Evolutionary conservation across 2,329 filamentous ascomycete genomes (phyloP), one percentile per base, ranked within the genome.

Genomic region (Talaromyces sp.): DNA sequence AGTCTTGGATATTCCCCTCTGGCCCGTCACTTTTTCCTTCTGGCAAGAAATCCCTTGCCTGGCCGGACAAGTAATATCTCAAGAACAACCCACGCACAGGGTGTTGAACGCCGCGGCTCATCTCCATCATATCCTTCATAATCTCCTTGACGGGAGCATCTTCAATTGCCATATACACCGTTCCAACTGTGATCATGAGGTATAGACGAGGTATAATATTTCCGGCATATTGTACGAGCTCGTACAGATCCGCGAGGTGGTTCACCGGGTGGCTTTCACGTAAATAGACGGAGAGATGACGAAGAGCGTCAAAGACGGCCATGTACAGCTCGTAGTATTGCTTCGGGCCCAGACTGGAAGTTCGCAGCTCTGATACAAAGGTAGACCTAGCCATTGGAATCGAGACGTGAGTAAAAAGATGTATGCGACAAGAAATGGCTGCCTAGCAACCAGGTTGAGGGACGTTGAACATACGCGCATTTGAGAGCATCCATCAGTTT

Each of bases 61-160:
- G 95, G 42, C 95, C 94, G 28, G 92, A 95, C 57, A 99, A 85
- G 74, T 97, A 99, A 78, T 99, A 99, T 73, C 95, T 88, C 70
- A 99, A 80, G 75, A 99, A 99, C 60, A 99, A 83, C 18, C 95
- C 95, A 62, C 95, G 91, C 65, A 97, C 93, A 16, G 95, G 95
- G 77, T 99, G 95, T 73, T 99, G 95, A 27, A 99, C 93, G 61
- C 95, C 95, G 65, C 95, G 87, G 78, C 92, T 98, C 95, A 99
- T 99, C 78, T 99, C 95, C 95, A 99, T 99, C 95, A 99, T 99
- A 77, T 99, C 95, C 79, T 99, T 99, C 95, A 99, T 99, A 65
- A 99, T 92, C 81, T 99, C 95, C 80, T 99, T 99, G 68, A 99
- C 95, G 0, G 95, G 95, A 62, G 96, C 95, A 83, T 98, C 95